These are phyloP conservation scores for Trichophaea hybrida DNA, from an alignment of 2,329 filamentous ascomycete species.

Conservation along the genomic window DNA sequence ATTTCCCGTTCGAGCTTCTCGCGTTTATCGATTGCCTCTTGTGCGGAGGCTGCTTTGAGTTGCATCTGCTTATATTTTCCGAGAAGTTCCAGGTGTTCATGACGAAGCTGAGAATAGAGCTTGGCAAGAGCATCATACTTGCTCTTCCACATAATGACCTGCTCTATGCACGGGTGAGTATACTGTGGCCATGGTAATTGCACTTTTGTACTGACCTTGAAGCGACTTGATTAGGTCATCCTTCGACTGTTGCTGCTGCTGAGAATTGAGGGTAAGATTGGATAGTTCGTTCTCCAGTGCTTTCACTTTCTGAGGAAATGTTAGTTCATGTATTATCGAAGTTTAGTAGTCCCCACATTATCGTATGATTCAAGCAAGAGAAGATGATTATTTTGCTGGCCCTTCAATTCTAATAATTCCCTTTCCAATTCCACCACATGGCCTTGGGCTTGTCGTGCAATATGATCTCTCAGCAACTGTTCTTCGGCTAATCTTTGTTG, in stretches of 20 bases:
- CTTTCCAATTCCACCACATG: slow-evolving; percentile 89
- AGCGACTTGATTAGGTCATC: slow-evolving; percentile 87
- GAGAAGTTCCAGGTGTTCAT: slow-evolving; percentile 85
- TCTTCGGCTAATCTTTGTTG: slow-evolving; percentile 86
- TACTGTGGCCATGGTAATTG: background rate
- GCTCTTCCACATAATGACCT: slow-evolving; percentile 91
- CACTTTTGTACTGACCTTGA: slow-evolving; percentile 36
- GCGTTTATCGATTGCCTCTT: slow-evolving; percentile 86
- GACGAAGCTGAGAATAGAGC: slow-evolving; percentile 86
- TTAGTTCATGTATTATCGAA: background rate
- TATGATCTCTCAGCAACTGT: slow-evolving; percentile 73
- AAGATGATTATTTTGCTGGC: slow-evolving; percentile 94
- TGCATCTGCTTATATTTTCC: slow-evolving; percentile 95
- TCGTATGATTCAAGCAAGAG: slow-evolving; percentile 96
- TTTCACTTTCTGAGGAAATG: slow-evolving; percentile 55
- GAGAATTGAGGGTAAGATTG: slow-evolving; percentile 68
- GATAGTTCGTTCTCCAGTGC: slow-evolving; percentile 73
- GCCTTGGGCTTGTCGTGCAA: slow-evolving; percentile 85
- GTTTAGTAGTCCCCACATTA: slow-evolving; percentile 29
- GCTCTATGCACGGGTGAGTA: slow-evolving; percentile 41
- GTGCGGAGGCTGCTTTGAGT: slow-evolving; percentile 88
- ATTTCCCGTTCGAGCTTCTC: slow-evolving; percentile 95
- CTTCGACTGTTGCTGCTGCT: slow-evolving; percentile 73
- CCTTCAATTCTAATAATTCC: slow-evolving; percentile 84
- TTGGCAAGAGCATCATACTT: slow-evolving; percentile 97